Evolutionary conservation across 2,329 filamentous ascomycete species (phyloP).

Genomic region (Neospermospora avenae): DNA sequence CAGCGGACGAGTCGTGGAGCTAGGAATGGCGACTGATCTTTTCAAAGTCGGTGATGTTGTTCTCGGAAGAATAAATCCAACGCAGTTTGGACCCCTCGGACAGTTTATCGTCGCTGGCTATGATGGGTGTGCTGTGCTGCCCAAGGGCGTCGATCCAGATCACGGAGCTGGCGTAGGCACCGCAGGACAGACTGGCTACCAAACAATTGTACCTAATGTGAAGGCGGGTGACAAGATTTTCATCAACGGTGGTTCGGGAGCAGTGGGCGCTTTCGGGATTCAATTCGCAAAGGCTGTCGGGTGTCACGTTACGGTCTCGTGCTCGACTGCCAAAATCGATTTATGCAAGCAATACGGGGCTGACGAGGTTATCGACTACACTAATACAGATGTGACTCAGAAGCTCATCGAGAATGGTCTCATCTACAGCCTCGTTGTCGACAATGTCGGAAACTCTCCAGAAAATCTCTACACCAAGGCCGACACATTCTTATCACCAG

Average conservation of each 20-base stretch:
- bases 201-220: slow-evolving; percentile 41
- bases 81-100: slow-evolving; percentile 12
- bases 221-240: slow-evolving; percentile 54
- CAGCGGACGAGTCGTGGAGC: slow-evolving; percentile 17
- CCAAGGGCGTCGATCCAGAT: slow-evolving; percentile 16
- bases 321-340: slow-evolving; percentile 54
- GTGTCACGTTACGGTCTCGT: slow-evolving; percentile 55
- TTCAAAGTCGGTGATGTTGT: slow-evolving; percentile 19
- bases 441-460: slow-evolving; percentile 19
- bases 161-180: slow-evolving; percentile 15
- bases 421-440: slow-evolving; percentile 23
- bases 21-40: background rate
- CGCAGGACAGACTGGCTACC: slow-evolving; percentile 22
- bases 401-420: slow-evolving; percentile 9
- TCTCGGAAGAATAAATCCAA: slow-evolving; percentile 37
- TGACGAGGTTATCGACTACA: slow-evolving; percentile 26
- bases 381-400: slow-evolving; percentile 12
- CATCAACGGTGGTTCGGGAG: slow-evolving; percentile 63
- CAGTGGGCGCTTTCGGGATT: slow-evolving; percentile 56
- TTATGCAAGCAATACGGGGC: slow-evolving; percentile 58
- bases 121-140: slow-evolving; percentile 5
- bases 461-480: slow-evolving; percentile 14
- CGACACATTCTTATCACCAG: slow-evolving; percentile 21
- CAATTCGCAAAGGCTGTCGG: slow-evolving; percentile 61
- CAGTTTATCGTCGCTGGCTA: slow-evolving; percentile 11